Evolutionary conservation across 2,329 filamentous ascomycete species (phyloP).

Genomic region (Diaporthe vexans): DNA sequence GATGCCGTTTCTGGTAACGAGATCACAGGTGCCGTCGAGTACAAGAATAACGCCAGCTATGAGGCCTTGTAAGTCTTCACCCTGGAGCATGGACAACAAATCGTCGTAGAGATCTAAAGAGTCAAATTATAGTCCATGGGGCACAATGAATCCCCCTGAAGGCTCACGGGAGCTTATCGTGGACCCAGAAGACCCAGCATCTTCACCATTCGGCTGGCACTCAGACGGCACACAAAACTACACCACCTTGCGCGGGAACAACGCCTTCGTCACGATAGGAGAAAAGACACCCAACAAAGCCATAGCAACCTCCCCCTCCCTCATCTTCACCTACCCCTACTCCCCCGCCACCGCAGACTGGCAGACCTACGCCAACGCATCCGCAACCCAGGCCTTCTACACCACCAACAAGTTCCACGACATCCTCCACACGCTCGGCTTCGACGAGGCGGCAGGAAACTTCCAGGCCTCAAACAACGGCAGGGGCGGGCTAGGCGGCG

Average conservation of each 20-base stretch:
- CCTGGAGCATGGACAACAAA: background rate
- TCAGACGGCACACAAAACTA: background rate
- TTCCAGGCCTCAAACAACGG: conserved; percentile 2
- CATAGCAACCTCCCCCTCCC: background rate
- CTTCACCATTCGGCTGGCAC: conserved; percentile 15
- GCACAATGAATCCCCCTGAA: conserved; percentile 7
- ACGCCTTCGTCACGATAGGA: background rate
- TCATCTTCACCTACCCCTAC: background rate
- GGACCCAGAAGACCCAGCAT: background rate
- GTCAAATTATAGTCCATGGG: background rate
- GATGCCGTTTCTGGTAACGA: conserved; percentile 5
- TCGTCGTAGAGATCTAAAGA: background rate
- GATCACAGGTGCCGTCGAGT: background rate
- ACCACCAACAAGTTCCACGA: conserved; percentile 2
- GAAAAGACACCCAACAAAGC: background rate
- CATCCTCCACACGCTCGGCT: background rate
- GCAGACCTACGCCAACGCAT: conserved; percentile 2
- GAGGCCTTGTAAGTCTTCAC: background rate
- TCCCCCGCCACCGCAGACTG: background rate
- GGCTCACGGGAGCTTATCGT: background rate
- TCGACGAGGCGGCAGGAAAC: background rate
- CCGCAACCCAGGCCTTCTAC: background rate
- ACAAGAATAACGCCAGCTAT: background rate
- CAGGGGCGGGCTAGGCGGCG: background rate
- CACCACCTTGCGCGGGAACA: background rate